Base-by-base conservation (phyloP, 306 rosid genomes). In the Prinsepia uniflora region DNA sequence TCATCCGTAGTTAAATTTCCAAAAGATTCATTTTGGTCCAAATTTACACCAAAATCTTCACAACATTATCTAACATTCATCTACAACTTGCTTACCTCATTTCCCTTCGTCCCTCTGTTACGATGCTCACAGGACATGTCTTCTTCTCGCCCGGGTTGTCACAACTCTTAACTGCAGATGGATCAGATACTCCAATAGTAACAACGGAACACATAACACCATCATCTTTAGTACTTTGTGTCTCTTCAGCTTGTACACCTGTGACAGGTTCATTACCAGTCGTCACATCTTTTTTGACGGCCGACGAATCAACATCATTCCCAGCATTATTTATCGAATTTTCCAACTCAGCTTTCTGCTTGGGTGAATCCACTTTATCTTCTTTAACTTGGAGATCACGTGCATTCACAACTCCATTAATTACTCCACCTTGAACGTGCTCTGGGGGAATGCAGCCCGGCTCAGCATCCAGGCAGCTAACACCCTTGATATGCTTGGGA, bases 401-500 rank as follows among this genome's bases (percentile, higher is more conserved):
- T 44, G 49, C 59, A 67, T 48, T 72, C 41, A 36, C 61, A 50
- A 67, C 22, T 30, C 36, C 36, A 47, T 53, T 67, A 43, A 7
- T 46, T 46, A 70, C 46, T 52, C 55, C 84, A 44, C 36, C 75
- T 55, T 65, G 67, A 36, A 44, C 65, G 62, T 70, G 67, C 65
- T 72, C 81, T 54, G 70, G 79, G 4, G 81, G 41, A 15, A 65
- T 39, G 8, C 68, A 55, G 20, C 77, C 48, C 18, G 69, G 42
- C 55, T 41, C 45, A 18, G 82, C 57, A 18, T 63, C 81, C 45
- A 42, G 74, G 68, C 80, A 53, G 72, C 72, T 65, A 65, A 62
- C 76, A 39, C 18, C 76, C 62, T 63, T 84, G 52, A 56, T 77
- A 75, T 67, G 84, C 49, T 71, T 72, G 72, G 82, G 77, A 42